These are phyloP conservation scores for Trichomonascus vanleenenianus DNA, from an alignment of 805 yeast species.

Conservation along the genomic window DNA sequence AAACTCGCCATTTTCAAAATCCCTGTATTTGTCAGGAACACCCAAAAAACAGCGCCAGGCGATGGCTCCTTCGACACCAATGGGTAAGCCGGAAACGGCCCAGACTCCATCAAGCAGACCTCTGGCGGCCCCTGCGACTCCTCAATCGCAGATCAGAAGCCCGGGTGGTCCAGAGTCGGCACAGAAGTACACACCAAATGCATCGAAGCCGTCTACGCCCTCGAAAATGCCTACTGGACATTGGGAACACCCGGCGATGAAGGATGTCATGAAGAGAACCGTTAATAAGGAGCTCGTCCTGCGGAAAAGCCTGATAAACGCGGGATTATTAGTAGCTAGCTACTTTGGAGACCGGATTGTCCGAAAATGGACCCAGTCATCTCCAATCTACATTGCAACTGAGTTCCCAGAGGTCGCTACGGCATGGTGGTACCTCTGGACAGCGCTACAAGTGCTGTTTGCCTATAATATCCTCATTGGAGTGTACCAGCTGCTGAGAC, in stretches of 20 bases:
- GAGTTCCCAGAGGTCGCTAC: not conserved
- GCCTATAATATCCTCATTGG: slow-evolving; percentile 17
- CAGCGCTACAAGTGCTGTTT: slow-evolving; percentile 14
- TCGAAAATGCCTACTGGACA: slow-evolving; percentile 18
- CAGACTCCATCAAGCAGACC: not conserved
- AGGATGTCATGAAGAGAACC: slow-evolving; percentile 28
- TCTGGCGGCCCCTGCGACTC: not conserved
- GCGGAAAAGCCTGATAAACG: slow-evolving; percentile 29
- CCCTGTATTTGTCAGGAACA: slow-evolving; percentile 15
- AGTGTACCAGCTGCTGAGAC: slow-evolving; percentile 6
- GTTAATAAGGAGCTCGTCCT: slow-evolving; percentile 37
- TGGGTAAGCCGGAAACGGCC: not conserved
- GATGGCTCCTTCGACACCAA: slow-evolving; percentile 1
- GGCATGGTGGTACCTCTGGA: not conserved
- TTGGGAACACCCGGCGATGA: slow-evolving; percentile 20
- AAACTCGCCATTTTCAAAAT: slow-evolving; percentile 15
- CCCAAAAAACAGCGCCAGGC: slow-evolving; percentile 6
- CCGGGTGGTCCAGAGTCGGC: too few species aligned
- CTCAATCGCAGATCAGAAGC: slow-evolving; percentile 1
- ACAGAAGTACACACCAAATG: slow-evolving; percentile 11
- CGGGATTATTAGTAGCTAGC: slow-evolving; percentile 24
- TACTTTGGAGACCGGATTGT: not conserved
- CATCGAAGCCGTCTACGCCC: slow-evolving; percentile 10
- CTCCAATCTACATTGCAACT: not conserved
- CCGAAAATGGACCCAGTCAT: too few species aligned